phyloP scores from a whole-genome alignment of 257 asterid genomes.

The Lithospermum erythrorhizon region DNA sequence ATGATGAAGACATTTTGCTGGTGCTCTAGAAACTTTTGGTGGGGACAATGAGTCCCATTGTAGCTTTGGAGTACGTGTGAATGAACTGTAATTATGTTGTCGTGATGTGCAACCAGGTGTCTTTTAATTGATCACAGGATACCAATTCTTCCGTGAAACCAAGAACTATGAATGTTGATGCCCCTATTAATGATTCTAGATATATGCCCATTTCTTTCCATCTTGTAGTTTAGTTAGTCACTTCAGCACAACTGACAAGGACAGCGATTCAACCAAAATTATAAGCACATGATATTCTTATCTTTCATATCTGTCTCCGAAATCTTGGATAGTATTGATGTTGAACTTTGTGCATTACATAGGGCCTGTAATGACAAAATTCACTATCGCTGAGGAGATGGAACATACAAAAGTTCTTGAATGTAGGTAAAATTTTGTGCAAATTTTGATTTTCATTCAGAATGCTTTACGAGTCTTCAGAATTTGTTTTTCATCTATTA shows the following conservation, averaged over 20 bases:
- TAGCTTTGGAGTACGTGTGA: conserved; percentile 71
- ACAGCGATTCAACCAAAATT: not conserved
- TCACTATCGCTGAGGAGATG: conserved; percentile 97
- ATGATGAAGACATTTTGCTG: conserved; percentile 95
- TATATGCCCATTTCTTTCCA: not conserved
- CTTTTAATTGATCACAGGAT: not conserved
- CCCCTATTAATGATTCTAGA: not conserved
- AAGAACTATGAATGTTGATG: not conserved
- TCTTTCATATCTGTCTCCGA: not conserved
- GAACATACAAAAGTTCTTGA: conserved; percentile 98
- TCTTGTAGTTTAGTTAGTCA: not conserved
- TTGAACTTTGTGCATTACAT: conserved; percentile 19
- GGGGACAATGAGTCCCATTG: conserved; percentile 99
- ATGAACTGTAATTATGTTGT: not conserved
- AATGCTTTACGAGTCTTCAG: not conserved
- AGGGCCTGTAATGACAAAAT: conserved; percentile 99
- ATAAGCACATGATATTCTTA: not conserved
- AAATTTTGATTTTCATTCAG: not conserved
- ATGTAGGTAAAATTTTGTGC: conserved; percentile 54
- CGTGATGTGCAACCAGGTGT: not conserved
- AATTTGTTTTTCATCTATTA: not conserved
- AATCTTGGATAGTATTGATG: conserved; percentile 9
- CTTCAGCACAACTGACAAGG: not conserved
- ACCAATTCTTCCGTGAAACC: not conserved
- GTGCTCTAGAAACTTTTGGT: conserved; percentile 89